A percentile compares a stretch with the other conserved stretches of the same genome.
Conservation (phyloP, 2,329 filamentous ascomycete species). For the Monilinia aucupariae region DNA sequence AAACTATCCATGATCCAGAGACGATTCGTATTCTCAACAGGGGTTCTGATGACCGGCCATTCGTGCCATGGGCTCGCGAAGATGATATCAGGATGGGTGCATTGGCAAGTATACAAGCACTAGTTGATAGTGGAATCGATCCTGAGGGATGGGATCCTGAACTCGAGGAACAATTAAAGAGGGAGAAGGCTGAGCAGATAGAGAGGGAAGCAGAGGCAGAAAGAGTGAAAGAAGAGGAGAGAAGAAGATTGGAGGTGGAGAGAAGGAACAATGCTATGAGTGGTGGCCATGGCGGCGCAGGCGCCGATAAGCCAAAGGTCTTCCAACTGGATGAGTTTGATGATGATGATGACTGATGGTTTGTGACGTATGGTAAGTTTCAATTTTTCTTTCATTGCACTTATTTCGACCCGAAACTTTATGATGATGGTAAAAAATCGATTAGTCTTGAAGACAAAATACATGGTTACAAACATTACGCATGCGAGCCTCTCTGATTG, state of each 20-base stretch:
- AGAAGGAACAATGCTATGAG: slow-evolving; percentile 23
- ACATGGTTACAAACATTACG: slow-evolving; percentile 78
- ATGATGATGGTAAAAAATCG: slow-evolving; percentile 72
- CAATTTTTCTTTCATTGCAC: not conserved
- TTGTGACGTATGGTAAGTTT: slow-evolving; percentile 1
- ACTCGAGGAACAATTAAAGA: slow-evolving; percentile 34
- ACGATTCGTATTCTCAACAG: slow-evolving; percentile 46
- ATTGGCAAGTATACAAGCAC: slow-evolving; percentile 57
- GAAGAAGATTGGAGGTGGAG: slow-evolving; percentile 26
- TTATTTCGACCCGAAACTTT: slow-evolving; percentile 18
- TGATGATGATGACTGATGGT: slow-evolving; percentile 36
- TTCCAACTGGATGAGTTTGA: slow-evolving; percentile 41
- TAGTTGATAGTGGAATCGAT: slow-evolving; percentile 58
- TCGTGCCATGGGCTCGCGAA: slow-evolving; percentile 72
- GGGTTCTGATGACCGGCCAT: slow-evolving; percentile 47
- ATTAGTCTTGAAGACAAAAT: slow-evolving; percentile 99
- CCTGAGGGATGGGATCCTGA: slow-evolving; percentile 54
- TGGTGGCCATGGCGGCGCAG: slow-evolving; percentile 17
- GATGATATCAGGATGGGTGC: slow-evolving; percentile 64
- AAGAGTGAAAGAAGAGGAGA: slow-evolving; percentile 35
- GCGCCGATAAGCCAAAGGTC: slow-evolving; percentile 35
- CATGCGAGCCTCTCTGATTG: slow-evolving; percentile 70
- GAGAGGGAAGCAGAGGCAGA: slow-evolving; percentile 24
- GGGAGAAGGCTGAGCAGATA: slow-evolving; percentile 33
- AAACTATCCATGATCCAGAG: slow-evolving; percentile 33